Percentiles rank a stretch among this genome's conserved stretches.
phyloP scores from a whole-genome alignment of 805 yeast species.

The Pichia nakasei region DNA sequence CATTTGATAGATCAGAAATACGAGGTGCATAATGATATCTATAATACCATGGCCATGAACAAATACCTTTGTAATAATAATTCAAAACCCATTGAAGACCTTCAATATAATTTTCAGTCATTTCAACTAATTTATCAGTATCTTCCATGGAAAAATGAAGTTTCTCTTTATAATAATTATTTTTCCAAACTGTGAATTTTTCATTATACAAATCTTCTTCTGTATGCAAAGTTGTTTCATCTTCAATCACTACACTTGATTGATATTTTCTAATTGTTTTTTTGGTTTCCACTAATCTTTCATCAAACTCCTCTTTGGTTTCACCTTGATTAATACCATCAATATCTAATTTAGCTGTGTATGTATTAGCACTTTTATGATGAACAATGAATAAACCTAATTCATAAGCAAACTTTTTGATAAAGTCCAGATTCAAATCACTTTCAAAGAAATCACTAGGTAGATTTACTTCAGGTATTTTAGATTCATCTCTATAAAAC shows the following conservation, averaged over 20 bases:
- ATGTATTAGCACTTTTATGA: constrained; percentile 45
- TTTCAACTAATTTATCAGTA: constrained; percentile 46
- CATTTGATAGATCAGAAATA: constrained; percentile 75
- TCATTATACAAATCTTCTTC: constrained; percentile 59
- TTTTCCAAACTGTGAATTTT: constrained; percentile 77
- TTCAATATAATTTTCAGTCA: constrained; percentile 77
- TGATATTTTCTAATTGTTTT: constrained; percentile 56
- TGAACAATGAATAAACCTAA: constrained; percentile 60
- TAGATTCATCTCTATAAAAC: constrained; percentile 28
- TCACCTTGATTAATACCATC: constrained; percentile 68
- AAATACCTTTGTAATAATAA: constrained; percentile 84
- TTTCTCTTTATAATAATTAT: constrained; percentile 75
- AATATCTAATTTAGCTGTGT: constrained; percentile 54
- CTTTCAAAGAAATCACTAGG: constrained; percentile 38
- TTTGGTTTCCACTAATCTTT: constrained; percentile 42
- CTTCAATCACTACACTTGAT: constrained; percentile 52
- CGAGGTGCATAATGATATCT: constrained; percentile 89
- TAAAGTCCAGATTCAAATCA: constrained; percentile 45
- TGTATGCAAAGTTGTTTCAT: constrained; percentile 41
- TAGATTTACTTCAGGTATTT: constrained; percentile 37
- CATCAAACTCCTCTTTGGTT: constrained; percentile 53
- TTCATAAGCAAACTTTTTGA: constrained; percentile 57
- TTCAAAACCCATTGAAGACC: constrained; percentile 96
- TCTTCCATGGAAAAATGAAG: constrained; percentile 59
- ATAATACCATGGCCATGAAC: constrained; percentile 95